A percentile compares a stretch with the other conserved stretches of the same genome.
These are phyloP conservation scores for Pleurotus eryngii DNA, from an alignment of 768 basidiomycete species.

Conservation along the genomic window DNA sequence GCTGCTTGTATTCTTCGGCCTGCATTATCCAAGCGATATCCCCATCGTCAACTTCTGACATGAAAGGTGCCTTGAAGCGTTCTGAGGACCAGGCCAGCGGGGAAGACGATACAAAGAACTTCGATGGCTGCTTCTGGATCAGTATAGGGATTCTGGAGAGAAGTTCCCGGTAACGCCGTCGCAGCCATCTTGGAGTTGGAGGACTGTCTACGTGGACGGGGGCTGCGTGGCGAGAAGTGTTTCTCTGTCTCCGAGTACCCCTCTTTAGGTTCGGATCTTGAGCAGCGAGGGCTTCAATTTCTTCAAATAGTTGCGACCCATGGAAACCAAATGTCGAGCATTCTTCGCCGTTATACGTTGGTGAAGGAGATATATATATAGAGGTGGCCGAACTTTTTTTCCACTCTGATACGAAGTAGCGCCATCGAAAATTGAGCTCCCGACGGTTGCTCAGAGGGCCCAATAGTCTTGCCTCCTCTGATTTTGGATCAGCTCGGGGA, in stretches of 20 bases:
- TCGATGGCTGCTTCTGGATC: constrained; percentile 21
- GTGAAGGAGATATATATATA: constrained; percentile 41
- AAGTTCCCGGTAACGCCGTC: constrained; percentile 57
- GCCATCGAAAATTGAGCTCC: constrained; percentile 70
- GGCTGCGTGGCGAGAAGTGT: not conserved
- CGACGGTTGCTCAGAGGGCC: constrained; percentile 73
- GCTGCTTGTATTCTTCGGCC: constrained; percentile 1
- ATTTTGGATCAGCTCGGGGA: constrained; percentile 49
- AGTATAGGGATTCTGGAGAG: constrained; percentile 59
- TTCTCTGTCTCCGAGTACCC: constrained; percentile 33
- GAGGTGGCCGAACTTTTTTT: constrained; percentile 59
- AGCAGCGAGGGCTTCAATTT: constrained; percentile 44
- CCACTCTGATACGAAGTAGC: constrained; percentile 53
- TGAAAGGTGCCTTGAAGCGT: constrained; percentile 17
- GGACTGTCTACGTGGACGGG: not conserved
- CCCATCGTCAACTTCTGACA: constrained; percentile 25
- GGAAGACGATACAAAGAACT: constrained; percentile 27
- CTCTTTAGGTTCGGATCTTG: constrained; percentile 21
- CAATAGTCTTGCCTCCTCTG: constrained; percentile 55
- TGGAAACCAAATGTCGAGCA: constrained; percentile 38
- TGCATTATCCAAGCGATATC: constrained; percentile 35
- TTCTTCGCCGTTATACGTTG: constrained; percentile 17
- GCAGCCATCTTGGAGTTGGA: constrained; percentile 43
- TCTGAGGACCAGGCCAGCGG: constrained; percentile 23
- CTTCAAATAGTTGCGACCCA: constrained; percentile 37